Percentiles rank a stretch among this genome's conserved stretches.
Evolutionary conservation across 148 eudicot species (phyloP).

Genomic region (Nyssa sinensis): DNA sequence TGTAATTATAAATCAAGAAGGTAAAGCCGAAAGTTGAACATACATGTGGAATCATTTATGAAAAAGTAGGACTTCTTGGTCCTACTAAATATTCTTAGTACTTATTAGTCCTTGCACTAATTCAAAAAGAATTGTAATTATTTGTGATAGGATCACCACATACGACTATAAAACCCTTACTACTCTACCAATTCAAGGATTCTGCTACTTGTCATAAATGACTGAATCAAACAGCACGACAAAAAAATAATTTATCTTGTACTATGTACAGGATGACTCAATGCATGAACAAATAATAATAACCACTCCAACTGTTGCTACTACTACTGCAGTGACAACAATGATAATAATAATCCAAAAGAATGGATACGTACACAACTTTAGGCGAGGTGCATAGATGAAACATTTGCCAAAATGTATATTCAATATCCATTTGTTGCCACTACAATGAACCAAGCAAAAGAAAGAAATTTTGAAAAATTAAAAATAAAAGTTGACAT

Average conservation of each 20-base stretch:
- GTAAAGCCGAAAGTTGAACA: too few species aligned
- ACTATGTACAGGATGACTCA: too few species aligned
- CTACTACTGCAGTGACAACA: constrained; percentile 5
- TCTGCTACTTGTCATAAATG: neutral
- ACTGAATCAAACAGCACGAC: neutral
- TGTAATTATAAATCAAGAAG: too few species aligned
- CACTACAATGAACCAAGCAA: constrained; percentile 59
- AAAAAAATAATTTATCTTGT: too few species aligned
- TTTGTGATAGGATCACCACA: neutral
- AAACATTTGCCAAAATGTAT: constrained; percentile 98
- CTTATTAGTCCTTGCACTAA: too few species aligned
- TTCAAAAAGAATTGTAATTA: too few species aligned
- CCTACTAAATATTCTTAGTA: too few species aligned
- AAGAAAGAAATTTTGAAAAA: neutral
- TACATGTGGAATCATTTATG: too few species aligned
- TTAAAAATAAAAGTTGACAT: too few species aligned
- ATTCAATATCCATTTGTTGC: constrained; percentile 99
- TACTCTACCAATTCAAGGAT: neutral
- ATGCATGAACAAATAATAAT: too few species aligned
- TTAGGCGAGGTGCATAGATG: constrained; percentile 86
- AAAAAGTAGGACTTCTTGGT: too few species aligned
- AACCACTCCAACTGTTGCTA: neutral
- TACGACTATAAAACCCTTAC: neutral
- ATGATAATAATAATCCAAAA: neutral
- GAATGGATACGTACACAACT: constrained; percentile 53